Evolutionary conservation across 2,329 filamentous ascomycete species (phyloP), one percentile per base, ranked within the genome.

Genomic region (Epichloe scottii): DNA sequence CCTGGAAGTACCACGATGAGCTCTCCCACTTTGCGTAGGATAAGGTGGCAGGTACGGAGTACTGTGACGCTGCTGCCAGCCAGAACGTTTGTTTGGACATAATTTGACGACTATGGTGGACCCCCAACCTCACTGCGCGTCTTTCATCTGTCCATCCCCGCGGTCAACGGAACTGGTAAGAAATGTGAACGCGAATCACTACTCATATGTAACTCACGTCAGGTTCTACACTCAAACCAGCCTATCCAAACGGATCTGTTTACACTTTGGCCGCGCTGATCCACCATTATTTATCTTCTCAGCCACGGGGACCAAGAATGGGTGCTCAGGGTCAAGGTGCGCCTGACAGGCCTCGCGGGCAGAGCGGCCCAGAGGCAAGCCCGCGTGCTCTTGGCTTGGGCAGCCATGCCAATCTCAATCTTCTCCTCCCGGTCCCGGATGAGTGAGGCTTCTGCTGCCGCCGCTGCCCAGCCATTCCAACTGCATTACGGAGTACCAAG

Each of bases 351-450:
- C 34, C 45, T 51, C 46, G 34, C 39, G n/a, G 44, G 34, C 40
- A 30, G 17, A 33, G 26, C 26, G 26, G 26, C 35, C 44, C 15
- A 47, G 50, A 47, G 40, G 40, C 45, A 45, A 51, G 34, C 7
- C 50, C 45, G 44, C 19, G 45, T 43, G 50, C 50, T 51, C 50
- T 38, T 15, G 30, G 30, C 34, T 51, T 51, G 50, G 50, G 50
- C 50, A 45, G 38, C 50, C 41, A 52, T 49, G 19, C 17, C 38
- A 21, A 15, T 14, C n/a, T 11, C 26, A 26, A 34, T 40, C 14
- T 3, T 30, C 7, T 26, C 19, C 10, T 10, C 26, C 26, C 26
- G 23, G 23, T 33, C 21, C 23, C 30, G 5, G 26, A 38, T 26
- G 38, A 40, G n/a, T 48, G 46, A 48, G 46, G 39, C 34, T 30